Base-by-base conservation (phyloP, 306 rosid genomes). In the Crataegus laevigata region DNA sequence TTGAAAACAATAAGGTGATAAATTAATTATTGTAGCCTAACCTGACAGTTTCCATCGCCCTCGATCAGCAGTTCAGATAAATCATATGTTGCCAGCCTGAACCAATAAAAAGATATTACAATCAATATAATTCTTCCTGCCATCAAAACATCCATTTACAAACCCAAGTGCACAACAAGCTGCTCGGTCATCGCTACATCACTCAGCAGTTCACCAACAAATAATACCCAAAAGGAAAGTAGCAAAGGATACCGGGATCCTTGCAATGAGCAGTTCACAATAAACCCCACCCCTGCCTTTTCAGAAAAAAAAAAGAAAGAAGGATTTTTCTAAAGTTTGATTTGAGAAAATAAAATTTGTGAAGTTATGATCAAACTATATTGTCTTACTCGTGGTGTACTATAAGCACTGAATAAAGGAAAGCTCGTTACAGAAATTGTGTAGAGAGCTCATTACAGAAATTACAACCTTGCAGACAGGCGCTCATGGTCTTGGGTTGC, bases 31-130 rank as follows among this genome's bases (percentile, higher is more conserved):
- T 47, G 24, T 1, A 57, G 78, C 29, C 76, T 71, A 77, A 96
- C 99, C 99, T 96, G 99, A 74, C 99, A 96, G 87, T 96, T 96
- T 78, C 99, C 99, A 80, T 96, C 99, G 76, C 99, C 99, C 88
- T 96, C 96, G 81, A 96, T 96, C 79, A 88, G 99, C 59, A 92
- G 87, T 80, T 90, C 99, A 38, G 89, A 85, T 78, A 96, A 84
- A 77, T 90, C 92, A 85, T 96, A 89, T 12, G 96, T 88, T 74
- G 71, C 90, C 84, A 96, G 78, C 89, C 99, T 94, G 87, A 62
- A 85, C 59, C 34, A 74, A 79, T 74, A 30, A 40, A 22, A 66
- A 29, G 36, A 18, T 59, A 45, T 43, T 63, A 58, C 81, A 57
- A 79, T 40, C 45, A 52, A 51, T 55, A n/a, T 36, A 21, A 76